Base-by-base conservation (phyloP, 192 early-diverging fungal species). In the Linnemannia zychae region DNA sequence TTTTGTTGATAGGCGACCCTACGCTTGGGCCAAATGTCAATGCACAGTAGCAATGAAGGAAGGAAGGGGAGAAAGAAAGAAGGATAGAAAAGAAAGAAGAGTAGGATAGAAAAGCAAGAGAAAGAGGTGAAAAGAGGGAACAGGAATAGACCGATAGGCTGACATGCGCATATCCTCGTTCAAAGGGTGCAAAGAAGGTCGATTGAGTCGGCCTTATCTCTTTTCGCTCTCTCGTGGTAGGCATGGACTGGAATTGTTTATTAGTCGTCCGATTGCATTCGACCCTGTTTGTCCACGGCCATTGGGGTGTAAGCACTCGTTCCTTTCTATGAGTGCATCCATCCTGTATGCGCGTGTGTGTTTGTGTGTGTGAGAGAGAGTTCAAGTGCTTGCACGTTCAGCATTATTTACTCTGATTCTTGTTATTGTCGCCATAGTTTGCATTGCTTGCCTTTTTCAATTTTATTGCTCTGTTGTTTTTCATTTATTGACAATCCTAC, bases 231-330 rank as follows among this genome's bases (percentile, higher is more conserved):
- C n/a, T 44, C 40, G 57, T 63, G 28, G n/a, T n/a, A n/a, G n/a
- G 57, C 57, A 33, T 63, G 57, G 57, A 63, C 57, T 63, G 57
- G 57, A 63, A 63, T 63, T 63, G 57, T 63, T 63, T 31, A 33
- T 63, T 57, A 20, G 57, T 15, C 31, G 57, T 63, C 57, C 1
- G 57, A 63, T 63, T 63, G 57, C 57, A 31, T 63, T 63, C 24
- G 57, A 63, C 57, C 57, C 57, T 63, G 12, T 12, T 63, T 28
- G 53, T 60, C 13, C 28, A 28, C 12, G 15, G 28, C 57, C 3
- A 13, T 31, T 31, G 28, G 22, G 11, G 1, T 24, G 53, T 57
- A 31, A 5, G 15, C 11, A 13, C 24, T 12, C 6, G 28, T 4
- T 63, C 28, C 57, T 63, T 63, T 63, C 4, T 33, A 63, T 31